Base-by-base conservation (phyloP, 805 yeast species). In the Ogataea zsoltii region DNA sequence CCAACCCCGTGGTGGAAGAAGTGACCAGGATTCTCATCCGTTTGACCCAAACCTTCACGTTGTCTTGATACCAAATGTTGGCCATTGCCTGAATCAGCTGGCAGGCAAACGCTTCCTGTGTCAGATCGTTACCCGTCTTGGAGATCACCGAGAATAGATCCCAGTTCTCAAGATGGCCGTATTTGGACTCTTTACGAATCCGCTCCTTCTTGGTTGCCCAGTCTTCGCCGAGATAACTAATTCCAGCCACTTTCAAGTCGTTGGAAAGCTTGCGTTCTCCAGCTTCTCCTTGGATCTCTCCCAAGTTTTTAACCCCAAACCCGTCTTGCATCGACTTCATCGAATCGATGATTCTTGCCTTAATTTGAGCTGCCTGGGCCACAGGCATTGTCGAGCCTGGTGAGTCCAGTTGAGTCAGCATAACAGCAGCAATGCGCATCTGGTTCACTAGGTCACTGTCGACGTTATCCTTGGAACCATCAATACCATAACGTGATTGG, bases 21-120 rank as follows among this genome's bases (percentile, higher is more conserved):
- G 99, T 94, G 34, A 92, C 84, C 49, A 94, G 71, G 45, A 94
- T 94, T 56, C 88, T 82, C 98, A 94, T 92, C 53, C 83, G 76
- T 56, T 91, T 92, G 3, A 91, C 94, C 98, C 99, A 94, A 3
- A 83, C 88, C 21, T 77, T 83, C 7, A 87, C 81, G 2, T 74
- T 73, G 18, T 79, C 78, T 25, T 72, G 76, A 38, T 79, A 77
- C 98, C 98, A 94, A 35, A 89, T 81, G 41, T 80, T 80, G 1
- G 96, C 82, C 68, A 92, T 88, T 18, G 96, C 85, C 49, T 86
- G 85, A 41, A 94, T 92, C 35, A 94, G 65, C 63, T 94, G 99
- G 51, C 97, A 90, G 0, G 99, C 99, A 72, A 94, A 90, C 0
- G 99, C 97, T 65, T 94, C 99, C 63, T 94, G 99, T 18, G 96